Conservation (phyloP, 2,329 filamentous ascomycete genomes). For the Fusarium pilosicola region DNA sequence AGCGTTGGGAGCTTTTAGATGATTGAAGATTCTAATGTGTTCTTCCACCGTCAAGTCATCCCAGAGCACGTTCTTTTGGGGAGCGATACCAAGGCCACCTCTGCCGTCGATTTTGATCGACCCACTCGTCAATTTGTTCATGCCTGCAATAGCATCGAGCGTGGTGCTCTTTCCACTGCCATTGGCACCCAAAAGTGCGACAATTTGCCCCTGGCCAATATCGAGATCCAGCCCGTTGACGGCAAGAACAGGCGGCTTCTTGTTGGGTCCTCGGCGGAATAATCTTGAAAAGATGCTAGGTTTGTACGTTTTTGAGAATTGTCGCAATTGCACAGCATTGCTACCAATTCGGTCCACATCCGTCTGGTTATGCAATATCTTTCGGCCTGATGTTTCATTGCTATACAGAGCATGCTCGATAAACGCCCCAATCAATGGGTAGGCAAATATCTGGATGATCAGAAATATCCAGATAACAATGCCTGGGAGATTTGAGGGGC, state of each 20-base stretch:
- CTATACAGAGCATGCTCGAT: slow-evolving; percentile 81
- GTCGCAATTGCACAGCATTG: slow-evolving; percentile 74
- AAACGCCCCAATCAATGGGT: slow-evolving; percentile 77
- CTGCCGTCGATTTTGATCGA: slow-evolving; percentile 80
- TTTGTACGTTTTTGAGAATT: slow-evolving; percentile 81
- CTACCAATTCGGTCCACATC: slow-evolving; percentile 43
- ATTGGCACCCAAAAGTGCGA: slow-evolving; percentile 88
- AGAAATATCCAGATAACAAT: slow-evolving; percentile 83
- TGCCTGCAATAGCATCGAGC: slow-evolving; percentile 85
- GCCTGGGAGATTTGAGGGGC: slow-evolving; percentile 75
- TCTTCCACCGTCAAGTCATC: slow-evolving; percentile 87
- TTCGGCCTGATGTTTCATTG: slow-evolving; percentile 72
- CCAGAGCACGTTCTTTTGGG: slow-evolving; percentile 95
- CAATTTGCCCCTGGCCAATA: slow-evolving; percentile 81
- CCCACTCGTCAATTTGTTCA: slow-evolving; percentile 80
- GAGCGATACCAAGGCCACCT: slow-evolving; percentile 85
- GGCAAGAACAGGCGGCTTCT: slow-evolving; percentile 74
- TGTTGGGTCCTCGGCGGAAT: slow-evolving; percentile 55
- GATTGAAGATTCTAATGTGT: slow-evolving; percentile 85
- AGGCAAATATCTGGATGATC: slow-evolving; percentile 79
- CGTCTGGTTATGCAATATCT: slow-evolving; percentile 53
- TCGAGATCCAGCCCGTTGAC: slow-evolving; percentile 78
- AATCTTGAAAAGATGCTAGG: slow-evolving; percentile 70
- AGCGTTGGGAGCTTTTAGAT: slow-evolving; percentile 73
- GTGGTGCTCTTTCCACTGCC: slow-evolving; percentile 92